phyloP scores from a whole-genome alignment of 2,329 filamentous ascomycete genomes.

The Podosphaera aphanis region DNA sequence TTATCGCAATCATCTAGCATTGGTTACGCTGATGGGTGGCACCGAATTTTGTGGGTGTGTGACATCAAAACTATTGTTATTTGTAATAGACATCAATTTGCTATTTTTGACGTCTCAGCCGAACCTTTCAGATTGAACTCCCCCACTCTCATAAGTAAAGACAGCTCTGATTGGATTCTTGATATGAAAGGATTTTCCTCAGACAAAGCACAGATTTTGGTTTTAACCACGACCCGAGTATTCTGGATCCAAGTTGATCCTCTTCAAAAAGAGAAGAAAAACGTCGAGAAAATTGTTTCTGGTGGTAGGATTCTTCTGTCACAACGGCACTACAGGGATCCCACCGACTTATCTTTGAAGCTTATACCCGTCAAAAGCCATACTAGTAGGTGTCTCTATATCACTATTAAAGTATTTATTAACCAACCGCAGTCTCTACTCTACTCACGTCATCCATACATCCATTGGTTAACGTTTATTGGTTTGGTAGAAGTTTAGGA shows the following conservation, averaged over 20 bases:
- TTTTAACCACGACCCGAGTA: conserved; percentile 24
- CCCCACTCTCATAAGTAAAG: conserved; percentile 5
- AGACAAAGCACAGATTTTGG: conserved; percentile 26
- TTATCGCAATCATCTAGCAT: not conserved
- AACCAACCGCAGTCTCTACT: conserved; percentile 7
- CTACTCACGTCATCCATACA: conserved; percentile 10
- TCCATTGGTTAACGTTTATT: conserved; percentile 12
- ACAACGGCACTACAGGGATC: conserved; percentile 22
- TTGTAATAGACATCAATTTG: conserved; percentile 19
- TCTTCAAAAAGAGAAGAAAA: conserved; percentile 3
- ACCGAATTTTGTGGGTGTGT: conserved; percentile 23
- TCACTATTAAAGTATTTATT: conserved; percentile 1
- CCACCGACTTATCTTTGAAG: conserved; percentile 19
- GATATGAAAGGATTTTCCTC: conserved; percentile 27
- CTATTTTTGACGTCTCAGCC: conserved; percentile 12
- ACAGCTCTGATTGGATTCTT: conserved; percentile 26
- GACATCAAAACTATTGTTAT: conserved; percentile 23
- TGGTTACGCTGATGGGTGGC: conserved; percentile 21
- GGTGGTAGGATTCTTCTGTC: conserved; percentile 19
- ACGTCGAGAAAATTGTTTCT: conserved; percentile 1
- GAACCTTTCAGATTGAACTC: conserved; percentile 7
- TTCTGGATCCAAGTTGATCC: conserved; percentile 14
- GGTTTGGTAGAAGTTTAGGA: conserved; percentile 5
- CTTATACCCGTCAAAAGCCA: conserved; percentile 16
- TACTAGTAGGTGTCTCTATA: conserved; percentile 5